These are phyloP conservation scores for Psophocarpus tetragonolobus DNA, from an alignment of 306 rosid species.

Conservation along the genomic window DNA sequence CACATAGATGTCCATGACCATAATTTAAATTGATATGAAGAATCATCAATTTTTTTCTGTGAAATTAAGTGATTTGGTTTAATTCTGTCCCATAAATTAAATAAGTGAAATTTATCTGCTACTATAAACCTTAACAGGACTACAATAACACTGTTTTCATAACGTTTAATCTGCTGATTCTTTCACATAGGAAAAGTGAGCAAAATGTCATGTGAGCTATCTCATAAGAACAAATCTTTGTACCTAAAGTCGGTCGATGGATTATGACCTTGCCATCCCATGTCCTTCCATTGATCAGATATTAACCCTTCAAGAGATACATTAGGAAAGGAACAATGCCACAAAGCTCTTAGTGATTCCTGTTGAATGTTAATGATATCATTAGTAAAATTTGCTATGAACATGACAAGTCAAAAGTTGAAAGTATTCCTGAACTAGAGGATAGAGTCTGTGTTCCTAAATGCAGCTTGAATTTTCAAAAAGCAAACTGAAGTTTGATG, in stretches of 20 bases:
- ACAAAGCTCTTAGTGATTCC: slow-evolving; percentile 81
- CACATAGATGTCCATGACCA: neutral
- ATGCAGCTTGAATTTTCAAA: slow-evolving; percentile 4
- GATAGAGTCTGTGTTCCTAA: neutral
- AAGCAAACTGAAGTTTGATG: neutral
- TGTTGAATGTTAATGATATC: slow-evolving; percentile 36
- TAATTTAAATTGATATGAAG: slow-evolving; percentile 1
- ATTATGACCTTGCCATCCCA: slow-evolving; percentile 99
- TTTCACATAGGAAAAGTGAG: neutral
- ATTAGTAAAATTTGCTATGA: neutral
- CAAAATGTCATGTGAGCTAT: neutral
- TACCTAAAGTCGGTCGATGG: slow-evolving; percentile 99
- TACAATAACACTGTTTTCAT: neutral
- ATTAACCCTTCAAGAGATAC: slow-evolving; percentile 66
- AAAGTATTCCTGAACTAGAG: neutral
- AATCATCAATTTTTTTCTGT: neutral
- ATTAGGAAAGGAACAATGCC: slow-evolving; percentile 83
- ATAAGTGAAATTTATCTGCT: neutral
- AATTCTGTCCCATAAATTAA: neutral
- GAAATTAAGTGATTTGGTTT: slow-evolving; percentile 3
- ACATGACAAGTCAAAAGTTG: slow-evolving; percentile 6
- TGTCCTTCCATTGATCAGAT: slow-evolving; percentile 96
- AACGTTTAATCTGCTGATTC: neutral
- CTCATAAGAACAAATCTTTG: neutral
- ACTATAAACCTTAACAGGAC: neutral